Conservation (phyloP, 352 stramenopile genomes). For the Phytophthora cryptogea region DNA sequence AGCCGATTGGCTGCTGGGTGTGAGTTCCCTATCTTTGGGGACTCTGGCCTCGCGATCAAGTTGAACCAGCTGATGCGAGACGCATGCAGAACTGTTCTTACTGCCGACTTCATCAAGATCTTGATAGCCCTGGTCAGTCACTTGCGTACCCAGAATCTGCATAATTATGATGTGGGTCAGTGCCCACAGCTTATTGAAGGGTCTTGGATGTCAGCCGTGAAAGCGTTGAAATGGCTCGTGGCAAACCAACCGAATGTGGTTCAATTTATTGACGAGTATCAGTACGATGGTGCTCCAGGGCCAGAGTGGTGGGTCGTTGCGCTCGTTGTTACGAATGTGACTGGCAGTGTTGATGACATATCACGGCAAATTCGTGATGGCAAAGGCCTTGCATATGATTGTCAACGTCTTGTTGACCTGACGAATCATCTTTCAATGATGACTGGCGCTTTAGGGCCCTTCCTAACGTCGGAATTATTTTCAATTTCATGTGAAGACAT, state of each 20-base stretch:
- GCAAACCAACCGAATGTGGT: slow-evolving; percentile 13
- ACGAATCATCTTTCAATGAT: slow-evolving; percentile 27
- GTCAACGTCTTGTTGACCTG: slow-evolving; percentile 22
- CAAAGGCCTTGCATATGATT: slow-evolving; percentile 17
- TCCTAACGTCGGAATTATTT: slow-evolving; percentile 25
- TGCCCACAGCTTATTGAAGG: slow-evolving; percentile 29
- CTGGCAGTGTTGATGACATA: slow-evolving; percentile 11
- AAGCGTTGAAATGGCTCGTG: slow-evolving; percentile 23
- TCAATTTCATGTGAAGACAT: slow-evolving; percentile 32
- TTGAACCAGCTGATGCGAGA: slow-evolving; percentile 28
- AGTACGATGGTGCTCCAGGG: slow-evolving; percentile 2
- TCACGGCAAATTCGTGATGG: slow-evolving; percentile 7
- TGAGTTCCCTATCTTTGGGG: slow-evolving; percentile 17
- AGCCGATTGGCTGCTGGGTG: slow-evolving; percentile 16
- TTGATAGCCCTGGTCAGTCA: slow-evolving; percentile 17
- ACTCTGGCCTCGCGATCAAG: slow-evolving; percentile 14
- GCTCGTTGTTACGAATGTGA: slow-evolving; percentile 19
- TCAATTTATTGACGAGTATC: slow-evolving; percentile 3
- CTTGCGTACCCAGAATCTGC: slow-evolving; percentile 14
- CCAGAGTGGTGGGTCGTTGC: slow-evolving; percentile 31
- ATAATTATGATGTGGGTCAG: not conserved
- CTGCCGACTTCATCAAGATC: slow-evolving; percentile 16
- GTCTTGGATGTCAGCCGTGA: slow-evolving; percentile 18
- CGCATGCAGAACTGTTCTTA: slow-evolving; percentile 19
- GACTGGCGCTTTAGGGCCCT: slow-evolving; percentile 25